phyloP scores from a whole-genome alignment of 2,329 filamentous ascomycete genomes.

The Aspergillus aculeatinus region DNA sequence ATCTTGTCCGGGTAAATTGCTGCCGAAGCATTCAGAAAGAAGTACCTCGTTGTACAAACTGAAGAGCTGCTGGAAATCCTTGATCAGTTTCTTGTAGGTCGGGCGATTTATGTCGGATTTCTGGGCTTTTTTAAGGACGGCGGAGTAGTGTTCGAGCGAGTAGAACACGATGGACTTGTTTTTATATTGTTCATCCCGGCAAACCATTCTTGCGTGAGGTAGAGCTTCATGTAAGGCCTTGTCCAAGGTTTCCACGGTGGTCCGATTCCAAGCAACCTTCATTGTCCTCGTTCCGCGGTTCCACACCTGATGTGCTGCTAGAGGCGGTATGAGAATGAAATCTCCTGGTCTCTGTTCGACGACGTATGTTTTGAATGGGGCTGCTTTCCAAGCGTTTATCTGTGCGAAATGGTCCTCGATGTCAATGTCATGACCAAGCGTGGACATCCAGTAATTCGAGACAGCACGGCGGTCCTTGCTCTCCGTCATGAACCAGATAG shows the following conservation, averaged over 20 bases:
- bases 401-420: slow-evolving; percentile 97
- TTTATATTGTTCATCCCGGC: slow-evolving; percentile 97
- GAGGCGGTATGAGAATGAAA: slow-evolving; percentile 86
- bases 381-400: slow-evolving; percentile 91
- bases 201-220: slow-evolving; percentile 84
- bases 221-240: slow-evolving; percentile 83
- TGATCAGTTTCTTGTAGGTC: slow-evolving; percentile 68
- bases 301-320: slow-evolving; percentile 97
- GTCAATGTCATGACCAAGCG: slow-evolving; percentile 92
- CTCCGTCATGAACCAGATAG: slow-evolving; percentile 99
- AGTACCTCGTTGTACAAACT: slow-evolving; percentile 74
- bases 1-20: slow-evolving; percentile 58
- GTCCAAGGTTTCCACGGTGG: slow-evolving; percentile 85
- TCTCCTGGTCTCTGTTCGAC: slow-evolving; percentile 89
- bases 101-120: slow-evolving; percentile 46
- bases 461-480: slow-evolving; percentile 87
- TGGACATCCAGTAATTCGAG: slow-evolving; percentile 89
- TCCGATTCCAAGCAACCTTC: slow-evolving; percentile 98
- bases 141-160: slow-evolving; percentile 75
- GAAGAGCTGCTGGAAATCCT: slow-evolving; percentile 81
- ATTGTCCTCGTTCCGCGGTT: slow-evolving; percentile 93
- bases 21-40: slow-evolving; percentile 80
- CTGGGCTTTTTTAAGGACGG: slow-evolving; percentile 58
- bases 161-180: slow-evolving; percentile 95
- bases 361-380: slow-evolving; percentile 87